Conservation (phyloP, 1,139 yeast genomes). For the Diutina siamensis region DNA sequence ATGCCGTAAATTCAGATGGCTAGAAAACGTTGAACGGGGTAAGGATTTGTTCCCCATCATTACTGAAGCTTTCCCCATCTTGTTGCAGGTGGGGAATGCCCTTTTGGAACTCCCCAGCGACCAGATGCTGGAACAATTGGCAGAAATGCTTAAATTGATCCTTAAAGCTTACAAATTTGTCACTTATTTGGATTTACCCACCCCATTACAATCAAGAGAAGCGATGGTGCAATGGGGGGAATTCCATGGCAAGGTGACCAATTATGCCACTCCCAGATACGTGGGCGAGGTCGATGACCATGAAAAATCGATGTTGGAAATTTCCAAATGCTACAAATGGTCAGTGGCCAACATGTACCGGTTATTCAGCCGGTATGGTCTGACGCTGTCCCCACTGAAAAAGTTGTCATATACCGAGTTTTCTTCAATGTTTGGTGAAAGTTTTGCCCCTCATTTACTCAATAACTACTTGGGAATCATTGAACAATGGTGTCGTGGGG, state of each 20-base stretch:
- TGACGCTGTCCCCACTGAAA: constrained; percentile 28
- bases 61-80: constrained; percentile 52
- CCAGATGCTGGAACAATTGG: constrained; percentile 33
- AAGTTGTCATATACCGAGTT: constrained; percentile 44
- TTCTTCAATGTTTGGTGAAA: constrained; percentile 31
- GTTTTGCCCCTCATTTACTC: constrained; percentile 67
- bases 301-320: constrained; percentile 15
- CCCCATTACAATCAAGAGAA: constrained; percentile 47
- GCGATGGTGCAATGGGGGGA: constrained; percentile 63
- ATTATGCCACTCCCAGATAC: constrained; percentile 44
- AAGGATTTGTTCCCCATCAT: constrained; percentile 49
- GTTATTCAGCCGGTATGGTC: constrained; percentile 65
- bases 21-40: constrained; percentile 45
- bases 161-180: constrained; percentile 75
- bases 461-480: constrained; percentile 52
- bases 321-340: constrained; percentile 80
- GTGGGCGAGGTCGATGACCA: constrained; percentile 22
- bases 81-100: constrained; percentile 51
- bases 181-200: constrained; percentile 71
- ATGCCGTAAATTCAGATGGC: constrained; percentile 70
- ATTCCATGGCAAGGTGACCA: constrained; percentile 61
- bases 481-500: constrained; percentile 58
- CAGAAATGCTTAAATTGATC: constrained; percentile 69
- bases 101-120: constrained; percentile 30
- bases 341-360: constrained; percentile 69